Conservation (phyloP, 176 grass and related monocot genomes). For the Pontederia paniculata region DNA sequence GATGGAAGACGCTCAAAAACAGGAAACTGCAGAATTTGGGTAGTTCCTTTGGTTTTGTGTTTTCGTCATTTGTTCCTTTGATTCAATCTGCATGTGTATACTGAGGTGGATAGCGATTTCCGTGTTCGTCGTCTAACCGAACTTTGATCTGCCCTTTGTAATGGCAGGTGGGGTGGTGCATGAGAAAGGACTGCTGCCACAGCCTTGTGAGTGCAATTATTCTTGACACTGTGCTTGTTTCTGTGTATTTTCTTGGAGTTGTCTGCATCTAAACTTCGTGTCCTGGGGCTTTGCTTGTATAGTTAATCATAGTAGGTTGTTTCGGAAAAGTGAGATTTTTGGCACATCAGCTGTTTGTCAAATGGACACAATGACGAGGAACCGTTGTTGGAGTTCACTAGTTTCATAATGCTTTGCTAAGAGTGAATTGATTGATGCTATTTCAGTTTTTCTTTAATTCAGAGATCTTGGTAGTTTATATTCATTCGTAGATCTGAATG, state of each 20-base stretch:
- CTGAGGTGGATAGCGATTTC: background rate
- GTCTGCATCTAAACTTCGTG: background rate
- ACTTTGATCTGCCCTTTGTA: background rate
- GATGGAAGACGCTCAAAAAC: conserved; percentile 87
- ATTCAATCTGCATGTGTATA: background rate
- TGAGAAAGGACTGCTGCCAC: conserved; percentile 86
- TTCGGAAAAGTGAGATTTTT: background rate
- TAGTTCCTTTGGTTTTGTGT: conserved; percentile 11
- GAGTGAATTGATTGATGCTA: no score
- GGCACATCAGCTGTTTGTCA: background rate
- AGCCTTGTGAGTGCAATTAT: conserved; percentile 43
- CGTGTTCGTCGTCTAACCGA: background rate
- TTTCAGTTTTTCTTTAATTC: no score
- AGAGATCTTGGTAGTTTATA: no score
- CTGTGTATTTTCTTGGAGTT: background rate
- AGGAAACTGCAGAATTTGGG: conserved; percentile 92
- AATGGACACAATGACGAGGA: background rate
- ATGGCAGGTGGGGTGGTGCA: conserved; percentile 65
- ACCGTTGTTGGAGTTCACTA: background rate
- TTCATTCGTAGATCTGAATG: no score
- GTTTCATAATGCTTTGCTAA: no score
- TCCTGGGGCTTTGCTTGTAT: background rate
- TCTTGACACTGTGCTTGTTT: background rate
- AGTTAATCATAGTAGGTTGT: background rate
- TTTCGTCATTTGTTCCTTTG: background rate